A percentile compares a stretch with the other conserved stretches of the same genome.
phyloP scores from a whole-genome alignment of 2,329 filamentous ascomycete genomes.

The Xylaria sp. region DNA sequence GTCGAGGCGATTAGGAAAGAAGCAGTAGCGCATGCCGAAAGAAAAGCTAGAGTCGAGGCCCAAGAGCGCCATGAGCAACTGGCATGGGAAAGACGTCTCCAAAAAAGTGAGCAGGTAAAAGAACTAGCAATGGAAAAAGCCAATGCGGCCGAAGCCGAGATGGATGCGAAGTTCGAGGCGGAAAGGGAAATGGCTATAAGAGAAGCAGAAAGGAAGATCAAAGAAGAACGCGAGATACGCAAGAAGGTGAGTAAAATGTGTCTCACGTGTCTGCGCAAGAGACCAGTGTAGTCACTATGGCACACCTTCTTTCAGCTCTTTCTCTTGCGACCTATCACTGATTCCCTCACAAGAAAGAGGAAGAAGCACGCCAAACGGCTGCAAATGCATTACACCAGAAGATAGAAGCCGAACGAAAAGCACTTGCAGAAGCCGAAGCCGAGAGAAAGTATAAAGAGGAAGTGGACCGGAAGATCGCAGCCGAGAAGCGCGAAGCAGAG shows the following conservation, averaged over 20 bases:
- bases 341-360: constrained; percentile 10
- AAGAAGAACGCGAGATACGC: constrained; percentile 11
- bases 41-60: constrained; percentile 19
- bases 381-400: constrained; percentile 8
- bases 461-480: constrained; percentile 4
- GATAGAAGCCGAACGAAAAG: constrained; percentile 12
- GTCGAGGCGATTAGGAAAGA: constrained; percentile 22
- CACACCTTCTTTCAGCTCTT: not conserved
- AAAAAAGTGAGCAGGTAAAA: constrained; percentile 16
- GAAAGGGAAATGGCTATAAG: not conserved
- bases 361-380: constrained; percentile 4
- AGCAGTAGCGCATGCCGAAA: constrained; percentile 17
- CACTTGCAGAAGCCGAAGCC: constrained; percentile 8
- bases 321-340: not conserved
- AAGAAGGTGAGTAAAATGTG: constrained; percentile 7
- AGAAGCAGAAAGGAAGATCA: constrained; percentile 15
- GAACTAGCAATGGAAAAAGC: constrained; percentile 10
- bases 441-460: constrained; percentile 11
- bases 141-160: constrained; percentile 2
- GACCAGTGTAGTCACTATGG: not conserved
- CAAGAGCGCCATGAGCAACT: constrained; percentile 10
- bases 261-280: not conserved
- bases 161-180: constrained; percentile 13
- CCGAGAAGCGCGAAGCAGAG: constrained; percentile 12
- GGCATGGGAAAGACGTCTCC: constrained; percentile 15